Base-by-base conservation (phyloP, 371 early-diverging fungal genomes). In the Umbelopsis sp. region DNA sequence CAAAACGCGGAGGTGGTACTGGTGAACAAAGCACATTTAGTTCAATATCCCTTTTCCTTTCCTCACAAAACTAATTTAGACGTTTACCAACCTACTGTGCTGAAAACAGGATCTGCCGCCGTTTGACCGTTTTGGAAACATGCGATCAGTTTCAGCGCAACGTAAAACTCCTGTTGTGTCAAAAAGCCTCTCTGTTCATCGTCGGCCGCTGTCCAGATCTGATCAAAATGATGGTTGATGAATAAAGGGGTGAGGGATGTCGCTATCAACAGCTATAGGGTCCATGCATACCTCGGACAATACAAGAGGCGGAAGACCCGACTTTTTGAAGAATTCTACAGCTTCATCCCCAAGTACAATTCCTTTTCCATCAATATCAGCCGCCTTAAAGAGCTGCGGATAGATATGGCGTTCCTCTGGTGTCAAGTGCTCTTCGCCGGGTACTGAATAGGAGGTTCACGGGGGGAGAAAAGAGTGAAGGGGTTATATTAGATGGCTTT, bases 151-250 rank as follows among this genome's bases (percentile, higher is more conserved):
- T 96, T 97, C 69, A 96, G 75, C 0, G 93, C 93, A 25, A 89
- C 85, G 70, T 82, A 87, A 76, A 97, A 96, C 63, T 87, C 91
- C 46, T 82, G 76, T 45, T 85, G 81, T 25, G 86, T 88, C 68
- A 96, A 77, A 53, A 88, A 88, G 8, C 95, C 97, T 72, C 91
- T 89, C 70, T 86, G 85, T 25, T 93, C 93, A 3, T 81, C 73
- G 75, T 96, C 96, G 2, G 92, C 86, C 25, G 91, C 79, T 63
- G 87, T 84, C 97, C 96, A 96, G 63, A 97, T 92, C 89, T 92
- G 76, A 4, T 38, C 14, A 66, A 41, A 44, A 37, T 57, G 20
- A 65, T 37, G 18, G 3, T 6, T 18, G 8, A 16, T 20, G 48
- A 20, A n/a, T 48, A 48, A 48, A 48, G 6, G 48, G 16, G 16